These are phyloP conservation scores for Lentinus tigrinus DNA, from an alignment of 768 basidiomycete genomes.

Conservation along the genomic window DNA sequence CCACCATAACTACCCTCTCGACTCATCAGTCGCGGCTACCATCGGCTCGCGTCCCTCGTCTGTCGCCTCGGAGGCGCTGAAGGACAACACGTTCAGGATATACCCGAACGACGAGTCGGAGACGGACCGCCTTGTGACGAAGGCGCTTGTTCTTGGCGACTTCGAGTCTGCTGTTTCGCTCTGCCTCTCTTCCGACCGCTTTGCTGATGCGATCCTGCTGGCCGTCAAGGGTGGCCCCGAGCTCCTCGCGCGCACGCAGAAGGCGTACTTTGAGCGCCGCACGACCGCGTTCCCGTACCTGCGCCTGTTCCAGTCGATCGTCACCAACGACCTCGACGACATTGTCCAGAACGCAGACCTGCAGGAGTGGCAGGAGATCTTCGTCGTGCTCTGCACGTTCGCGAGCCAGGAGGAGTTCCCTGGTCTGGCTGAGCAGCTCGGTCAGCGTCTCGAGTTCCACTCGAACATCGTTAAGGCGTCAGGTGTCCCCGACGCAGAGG, in stretches of 20 bases:
- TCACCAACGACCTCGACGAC: slow-evolving; percentile 87
- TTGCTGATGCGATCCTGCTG: slow-evolving; percentile 91
- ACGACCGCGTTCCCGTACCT: slow-evolving; percentile 81
- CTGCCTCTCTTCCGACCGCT: slow-evolving; percentile 85
- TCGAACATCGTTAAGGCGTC: slow-evolving; percentile 57
- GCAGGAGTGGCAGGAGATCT: slow-evolving; percentile 93
- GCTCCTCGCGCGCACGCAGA: slow-evolving; percentile 83
- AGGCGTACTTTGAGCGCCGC: slow-evolving; percentile 87
- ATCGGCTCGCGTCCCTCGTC: slow-evolving; percentile 90
- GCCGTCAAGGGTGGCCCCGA: slow-evolving; percentile 90
- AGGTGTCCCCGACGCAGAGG: slow-evolving; percentile 41
- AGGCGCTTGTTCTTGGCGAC: slow-evolving; percentile 94
- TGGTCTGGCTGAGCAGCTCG: slow-evolving; percentile 87
- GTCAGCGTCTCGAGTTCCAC: slow-evolving; percentile 86
- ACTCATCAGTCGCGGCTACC: slow-evolving; percentile 94
- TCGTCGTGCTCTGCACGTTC: slow-evolving; percentile 95
- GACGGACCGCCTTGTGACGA: slow-evolving; percentile 84
- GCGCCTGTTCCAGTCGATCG: slow-evolving; percentile 91
- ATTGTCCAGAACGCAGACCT: slow-evolving; percentile 96
- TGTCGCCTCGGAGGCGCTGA: slow-evolving; percentile 68
- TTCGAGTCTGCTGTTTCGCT: slow-evolving; percentile 90
- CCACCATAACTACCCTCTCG: slow-evolving; percentile 74
- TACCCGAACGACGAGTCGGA: slow-evolving; percentile 87
- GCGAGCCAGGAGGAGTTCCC: slow-evolving; percentile 82
- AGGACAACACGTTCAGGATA: slow-evolving; percentile 85